These are phyloP conservation scores for Cronartium quercuum DNA, from an alignment of 1,284 basidiomycete species.

Conservation along the genomic window DNA sequence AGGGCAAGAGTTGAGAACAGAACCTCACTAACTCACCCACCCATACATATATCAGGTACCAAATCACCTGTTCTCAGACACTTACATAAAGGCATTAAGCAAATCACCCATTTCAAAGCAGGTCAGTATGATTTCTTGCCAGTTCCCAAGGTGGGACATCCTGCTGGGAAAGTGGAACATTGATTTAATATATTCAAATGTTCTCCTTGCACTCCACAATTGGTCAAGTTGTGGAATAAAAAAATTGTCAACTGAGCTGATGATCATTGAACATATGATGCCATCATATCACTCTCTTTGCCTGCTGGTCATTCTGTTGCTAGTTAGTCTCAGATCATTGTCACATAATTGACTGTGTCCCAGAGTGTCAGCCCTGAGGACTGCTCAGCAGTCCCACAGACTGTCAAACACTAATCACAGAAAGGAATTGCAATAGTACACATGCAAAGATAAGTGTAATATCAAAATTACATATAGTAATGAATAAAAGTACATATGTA, in stretches of 20 bases:
- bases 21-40: no score
- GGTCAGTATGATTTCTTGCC: not conserved
- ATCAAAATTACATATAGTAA: no score
- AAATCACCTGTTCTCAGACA: no score
- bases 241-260: not conserved
- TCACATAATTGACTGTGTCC: not conserved
- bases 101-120: not conserved
- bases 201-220: not conserved
- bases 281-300: not conserved
- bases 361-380: no score
- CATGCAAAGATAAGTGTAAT: no score
- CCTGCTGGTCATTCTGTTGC: not conserved
- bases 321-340: not conserved
- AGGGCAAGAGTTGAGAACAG: no score
- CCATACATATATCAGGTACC: no score
- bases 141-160: not conserved
- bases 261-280: not conserved
- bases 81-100: no score
- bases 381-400: no score
- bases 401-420: no score
- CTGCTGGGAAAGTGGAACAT: not conserved
- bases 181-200: not conserved
- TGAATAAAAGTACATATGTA: no score
- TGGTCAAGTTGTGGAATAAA: not conserved
- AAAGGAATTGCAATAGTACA: no score